These are phyloP conservation scores for Inga oerstediana DNA, from an alignment of 306 rosid genomes.

Conservation along the genomic window DNA sequence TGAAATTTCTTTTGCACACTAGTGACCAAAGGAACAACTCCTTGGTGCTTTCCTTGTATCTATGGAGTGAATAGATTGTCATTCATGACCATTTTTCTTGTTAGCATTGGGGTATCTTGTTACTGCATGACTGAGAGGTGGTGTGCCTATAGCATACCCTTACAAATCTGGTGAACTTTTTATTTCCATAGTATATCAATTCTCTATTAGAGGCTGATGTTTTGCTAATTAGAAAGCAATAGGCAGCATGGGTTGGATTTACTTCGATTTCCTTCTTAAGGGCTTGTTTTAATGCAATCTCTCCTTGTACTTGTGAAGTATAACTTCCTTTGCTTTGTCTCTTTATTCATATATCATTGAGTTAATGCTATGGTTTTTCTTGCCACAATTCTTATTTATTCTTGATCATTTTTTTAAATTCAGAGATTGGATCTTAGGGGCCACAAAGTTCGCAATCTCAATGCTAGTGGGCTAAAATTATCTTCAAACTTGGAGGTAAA, in stretches of 20 bases:
- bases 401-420: slow-evolving; percentile 32
- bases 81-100: not conserved
- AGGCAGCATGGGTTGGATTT: slow-evolving; percentile 8
- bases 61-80: not conserved
- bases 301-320: slow-evolving; percentile 26
- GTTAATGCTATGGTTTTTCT: slow-evolving; percentile 18
- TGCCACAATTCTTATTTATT: slow-evolving; percentile 19
- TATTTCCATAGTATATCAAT: not conserved
- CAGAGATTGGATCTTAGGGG: slow-evolving; percentile 99
- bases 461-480: slow-evolving; percentile 86
- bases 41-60: too few species aligned
- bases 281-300: not conserved
- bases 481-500: slow-evolving; percentile 93
- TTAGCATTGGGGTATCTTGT: not conserved
- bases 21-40: not conserved
- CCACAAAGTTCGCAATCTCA: slow-evolving; percentile 91
- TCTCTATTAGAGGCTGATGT: slow-evolving; percentile 19
- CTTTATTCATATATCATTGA: slow-evolving; percentile 10
- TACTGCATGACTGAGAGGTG: not conserved
- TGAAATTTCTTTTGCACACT: too few species aligned
- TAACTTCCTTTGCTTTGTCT: not conserved
- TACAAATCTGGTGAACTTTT: not conserved
- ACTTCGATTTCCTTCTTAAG: not conserved
- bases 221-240: slow-evolving; percentile 10
- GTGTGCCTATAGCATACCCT: slow-evolving; percentile 7